These are phyloP conservation scores for Neonectria sp. DNA, from an alignment of 2,329 filamentous ascomycete genomes.

Conservation along the genomic window DNA sequence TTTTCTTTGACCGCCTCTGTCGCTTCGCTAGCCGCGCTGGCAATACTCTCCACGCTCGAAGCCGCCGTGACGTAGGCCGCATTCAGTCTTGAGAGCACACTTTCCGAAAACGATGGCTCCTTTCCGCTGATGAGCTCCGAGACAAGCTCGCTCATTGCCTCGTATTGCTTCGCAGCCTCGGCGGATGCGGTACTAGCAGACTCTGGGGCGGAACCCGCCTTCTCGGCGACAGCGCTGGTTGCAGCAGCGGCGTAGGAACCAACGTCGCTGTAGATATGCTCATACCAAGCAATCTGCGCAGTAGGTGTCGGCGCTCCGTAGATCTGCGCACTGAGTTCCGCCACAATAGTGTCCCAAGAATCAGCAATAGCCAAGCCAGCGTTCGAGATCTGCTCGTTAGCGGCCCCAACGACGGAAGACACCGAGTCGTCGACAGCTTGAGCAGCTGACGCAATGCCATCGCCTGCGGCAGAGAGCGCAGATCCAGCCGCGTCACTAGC, in stretches of 20 bases:
- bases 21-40: conserved; percentile 56
- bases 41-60: conserved; percentile 65
- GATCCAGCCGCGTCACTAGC: neutral
- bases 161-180: conserved; percentile 75
- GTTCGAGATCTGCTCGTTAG: conserved; percentile 55
- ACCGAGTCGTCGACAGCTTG: conserved; percentile 57
- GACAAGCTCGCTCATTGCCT: conserved; percentile 78
- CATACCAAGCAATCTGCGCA: conserved; percentile 71
- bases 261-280: conserved; percentile 62
- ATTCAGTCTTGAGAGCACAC: conserved; percentile 79
- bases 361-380: conserved; percentile 58
- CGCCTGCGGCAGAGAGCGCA: conserved; percentile 57
- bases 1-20: conserved; percentile 61
- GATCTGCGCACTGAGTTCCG: conserved; percentile 76
- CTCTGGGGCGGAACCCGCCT: conserved; percentile 54
- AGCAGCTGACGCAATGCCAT: conserved; percentile 58
- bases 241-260: conserved; percentile 73
- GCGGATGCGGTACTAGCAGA: conserved; percentile 74
- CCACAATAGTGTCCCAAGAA: conserved; percentile 63
- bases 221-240: conserved; percentile 60
- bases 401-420: conserved; percentile 62
- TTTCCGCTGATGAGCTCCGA: conserved; percentile 84
- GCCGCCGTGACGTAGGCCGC: conserved; percentile 80
- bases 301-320: conserved; percentile 77
- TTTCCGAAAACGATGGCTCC: conserved; percentile 86